Conservation (phyloP, 345 rosid species). For the Eucalyptus curtisii region DNA sequence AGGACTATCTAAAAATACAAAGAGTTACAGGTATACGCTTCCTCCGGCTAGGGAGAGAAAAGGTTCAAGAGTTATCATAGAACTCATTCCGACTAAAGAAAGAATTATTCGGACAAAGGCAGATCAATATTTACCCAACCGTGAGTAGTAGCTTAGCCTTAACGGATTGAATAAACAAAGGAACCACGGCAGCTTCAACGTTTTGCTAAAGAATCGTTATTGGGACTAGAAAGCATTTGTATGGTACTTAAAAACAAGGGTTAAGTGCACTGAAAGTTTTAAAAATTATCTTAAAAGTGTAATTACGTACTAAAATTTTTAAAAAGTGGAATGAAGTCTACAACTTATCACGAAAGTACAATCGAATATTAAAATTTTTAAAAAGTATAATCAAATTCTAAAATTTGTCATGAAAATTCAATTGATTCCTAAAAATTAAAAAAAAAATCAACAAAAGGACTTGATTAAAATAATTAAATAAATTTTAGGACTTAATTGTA, state of each 20-base stretch:
- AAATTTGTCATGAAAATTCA: too few relatives aligned
- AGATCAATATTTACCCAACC: neutral
- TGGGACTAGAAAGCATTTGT: neutral
- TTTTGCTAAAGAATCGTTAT: neutral
- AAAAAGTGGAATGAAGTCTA: accelerated
- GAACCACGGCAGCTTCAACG: neutral
- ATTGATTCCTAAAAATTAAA: too few relatives aligned
- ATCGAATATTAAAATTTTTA: too few relatives aligned
- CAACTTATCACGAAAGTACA: too few relatives aligned
- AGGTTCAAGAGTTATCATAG: neutral
- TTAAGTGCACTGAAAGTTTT: too few relatives aligned
- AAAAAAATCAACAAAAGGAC: too few relatives aligned
- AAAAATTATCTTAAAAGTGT: too few relatives aligned
- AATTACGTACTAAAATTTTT: too few relatives aligned
- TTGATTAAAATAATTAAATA: too few relatives aligned
- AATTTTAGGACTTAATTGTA: too few relatives aligned
- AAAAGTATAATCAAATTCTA: too few relatives aligned
- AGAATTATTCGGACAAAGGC: neutral
- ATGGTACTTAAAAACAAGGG: neutral
- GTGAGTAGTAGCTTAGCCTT: neutral
- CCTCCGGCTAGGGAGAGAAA: neutral
- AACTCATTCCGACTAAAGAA: neutral
- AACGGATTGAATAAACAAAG: neutral
- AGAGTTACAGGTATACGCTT: too few relatives aligned
- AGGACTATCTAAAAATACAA: neutral